Percentiles rank a stretch among this genome's conserved stretches.
Conservation (phyloP, 345 rosid species). For the Populus tremula region DNA sequence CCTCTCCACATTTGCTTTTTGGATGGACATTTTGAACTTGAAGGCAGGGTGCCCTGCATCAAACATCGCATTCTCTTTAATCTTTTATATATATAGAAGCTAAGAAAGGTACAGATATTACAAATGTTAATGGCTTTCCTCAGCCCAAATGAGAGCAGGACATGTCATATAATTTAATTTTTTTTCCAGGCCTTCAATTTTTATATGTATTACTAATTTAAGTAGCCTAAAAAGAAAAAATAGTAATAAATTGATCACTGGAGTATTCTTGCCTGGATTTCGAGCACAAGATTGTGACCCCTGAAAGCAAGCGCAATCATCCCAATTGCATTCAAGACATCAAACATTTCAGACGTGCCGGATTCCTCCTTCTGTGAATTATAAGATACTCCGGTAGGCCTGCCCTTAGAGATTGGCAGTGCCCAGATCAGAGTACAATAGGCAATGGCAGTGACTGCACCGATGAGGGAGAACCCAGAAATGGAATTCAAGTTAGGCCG, state of each 20-base stretch:
- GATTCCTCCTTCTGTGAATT: constrained; percentile 7
- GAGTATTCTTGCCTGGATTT: constrained; percentile 43
- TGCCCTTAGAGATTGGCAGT: constrained; percentile 28
- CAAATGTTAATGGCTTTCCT: too few species aligned
- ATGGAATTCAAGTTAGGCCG: constrained; percentile 49
- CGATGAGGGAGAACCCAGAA: constrained; percentile 36
- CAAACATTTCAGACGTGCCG: constrained; percentile 14
- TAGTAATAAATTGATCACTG: too few species aligned
- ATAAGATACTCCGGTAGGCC: constrained; percentile 22
- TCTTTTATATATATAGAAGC: too few species aligned
- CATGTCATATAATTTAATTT: too few species aligned
- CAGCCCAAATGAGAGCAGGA: too few species aligned
- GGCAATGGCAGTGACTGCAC: constrained; percentile 33
- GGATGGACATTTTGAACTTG: constrained; percentile 24
- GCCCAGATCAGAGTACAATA: constrained; percentile 43
- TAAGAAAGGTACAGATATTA: too few species aligned
- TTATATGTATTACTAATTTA: too few species aligned
- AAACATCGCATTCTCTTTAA: neutral
- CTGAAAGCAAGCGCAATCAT: constrained; percentile 43
- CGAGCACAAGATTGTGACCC: constrained; percentile 62
- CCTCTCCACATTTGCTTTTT: constrained; percentile 49
- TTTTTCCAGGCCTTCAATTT: too few species aligned
- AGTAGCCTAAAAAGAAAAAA: too few species aligned
- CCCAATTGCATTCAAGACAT: constrained; percentile 42
- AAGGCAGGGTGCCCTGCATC: constrained; percentile 57